Conservation (phyloP, 345 rosid species). For the Firmiana major region DNA sequence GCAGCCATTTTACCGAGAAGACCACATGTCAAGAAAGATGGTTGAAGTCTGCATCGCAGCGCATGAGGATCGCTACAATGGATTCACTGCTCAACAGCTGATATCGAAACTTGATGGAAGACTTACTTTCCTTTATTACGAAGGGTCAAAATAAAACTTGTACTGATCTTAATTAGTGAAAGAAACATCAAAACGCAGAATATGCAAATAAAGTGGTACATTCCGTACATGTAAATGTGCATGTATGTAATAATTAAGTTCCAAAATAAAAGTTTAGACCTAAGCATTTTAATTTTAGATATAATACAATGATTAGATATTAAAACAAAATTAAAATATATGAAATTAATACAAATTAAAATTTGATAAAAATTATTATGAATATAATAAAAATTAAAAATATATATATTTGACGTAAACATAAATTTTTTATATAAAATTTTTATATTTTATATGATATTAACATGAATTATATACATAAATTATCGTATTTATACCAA, state of each 20-base stretch:
- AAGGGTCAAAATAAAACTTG: background rate
- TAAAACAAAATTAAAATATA: too few species aligned
- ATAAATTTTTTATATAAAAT: too few species aligned
- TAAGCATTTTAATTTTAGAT: too few species aligned
- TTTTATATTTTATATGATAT: too few species aligned
- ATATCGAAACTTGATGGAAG: conserved; percentile 50
- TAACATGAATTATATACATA: too few species aligned
- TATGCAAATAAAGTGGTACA: background rate
- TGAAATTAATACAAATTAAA: too few species aligned
- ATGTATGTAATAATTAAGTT: background rate
- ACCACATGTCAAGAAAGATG: conserved; percentile 35
- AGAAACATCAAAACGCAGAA: background rate
- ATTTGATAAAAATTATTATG: too few species aligned
- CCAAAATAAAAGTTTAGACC: too few species aligned
- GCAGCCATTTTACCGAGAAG: conserved; percentile 40
- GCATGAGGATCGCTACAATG: conserved; percentile 26
- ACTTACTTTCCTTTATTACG: conserved; percentile 33
- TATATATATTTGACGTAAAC: too few species aligned
- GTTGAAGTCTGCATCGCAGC: conserved; percentile 38
- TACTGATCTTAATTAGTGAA: background rate
- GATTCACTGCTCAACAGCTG: conserved; percentile 40
- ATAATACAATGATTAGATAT: too few species aligned
- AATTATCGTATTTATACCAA: background rate
- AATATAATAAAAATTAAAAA: too few species aligned
- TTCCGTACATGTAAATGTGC: background rate